Conservation (phyloP, 1,284 basidiomycete genomes). For the Pseudozyma sp. region DNA sequence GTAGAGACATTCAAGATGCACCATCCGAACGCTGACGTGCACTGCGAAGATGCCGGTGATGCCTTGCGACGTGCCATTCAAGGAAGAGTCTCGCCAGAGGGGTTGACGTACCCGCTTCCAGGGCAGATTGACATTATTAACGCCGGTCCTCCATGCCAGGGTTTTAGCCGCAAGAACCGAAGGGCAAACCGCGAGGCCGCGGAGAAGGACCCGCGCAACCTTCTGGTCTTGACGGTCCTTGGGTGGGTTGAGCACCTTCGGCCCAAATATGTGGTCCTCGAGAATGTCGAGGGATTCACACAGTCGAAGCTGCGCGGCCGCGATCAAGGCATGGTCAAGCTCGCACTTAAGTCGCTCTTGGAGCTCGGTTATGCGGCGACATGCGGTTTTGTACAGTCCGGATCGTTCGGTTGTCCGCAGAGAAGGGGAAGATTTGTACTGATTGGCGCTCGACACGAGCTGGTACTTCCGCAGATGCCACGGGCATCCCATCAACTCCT, state of each 20-base stretch:
- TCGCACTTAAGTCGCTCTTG: conserved; percentile 18
- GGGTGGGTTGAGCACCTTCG: conserved; percentile 36
- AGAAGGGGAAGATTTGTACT: conserved; percentile 26
- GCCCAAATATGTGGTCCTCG: conserved; percentile 31
- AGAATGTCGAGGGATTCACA: conserved; percentile 41
- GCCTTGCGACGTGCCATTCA: conserved; percentile 15
- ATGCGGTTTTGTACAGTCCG: conserved; percentile 28
- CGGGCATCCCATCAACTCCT: conserved; percentile 26
- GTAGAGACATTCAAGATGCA: conserved; percentile 27
- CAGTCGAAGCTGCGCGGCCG: conserved; percentile 19
- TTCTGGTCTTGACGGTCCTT: conserved; percentile 27
- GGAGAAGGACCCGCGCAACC: conserved; percentile 29
- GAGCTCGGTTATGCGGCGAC: conserved; percentile 28
- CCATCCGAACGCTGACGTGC: conserved; percentile 18
- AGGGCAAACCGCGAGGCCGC: conserved; percentile 14
- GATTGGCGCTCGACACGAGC: conserved; percentile 11
- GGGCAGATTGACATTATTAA: conserved; percentile 35
- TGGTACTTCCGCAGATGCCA: conserved; percentile 26
- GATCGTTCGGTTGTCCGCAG: conserved; percentile 33
- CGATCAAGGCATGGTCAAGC: conserved; percentile 26
- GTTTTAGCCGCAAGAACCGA: conserved; percentile 29
- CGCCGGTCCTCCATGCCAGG: conserved; percentile 44
- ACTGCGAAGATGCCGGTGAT: conserved; percentile 23
- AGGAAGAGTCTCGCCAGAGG: not conserved
- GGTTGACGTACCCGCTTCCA: conserved; percentile 5